phyloP scores from a whole-genome alignment of 2,329 filamentous ascomycete species.

The Aspergillus spinulosporus region DNA sequence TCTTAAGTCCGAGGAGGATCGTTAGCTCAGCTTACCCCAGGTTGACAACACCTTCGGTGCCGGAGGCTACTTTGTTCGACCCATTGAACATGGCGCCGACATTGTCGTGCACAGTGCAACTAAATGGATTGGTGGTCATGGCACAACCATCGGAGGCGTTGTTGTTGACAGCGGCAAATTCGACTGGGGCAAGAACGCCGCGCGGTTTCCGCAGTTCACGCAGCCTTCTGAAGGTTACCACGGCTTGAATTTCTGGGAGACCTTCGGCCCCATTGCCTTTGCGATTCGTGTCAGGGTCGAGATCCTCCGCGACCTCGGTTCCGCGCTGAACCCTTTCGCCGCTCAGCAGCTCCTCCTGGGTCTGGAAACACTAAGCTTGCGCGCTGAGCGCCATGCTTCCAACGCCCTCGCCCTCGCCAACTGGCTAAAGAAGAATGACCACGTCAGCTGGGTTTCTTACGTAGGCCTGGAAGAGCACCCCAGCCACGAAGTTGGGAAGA shows the following conservation, averaged over 20 bases:
- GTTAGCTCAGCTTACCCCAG: constrained; percentile 39
- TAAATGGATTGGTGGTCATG: constrained; percentile 96
- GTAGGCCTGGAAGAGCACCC: constrained; percentile 81
- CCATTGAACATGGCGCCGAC: constrained; percentile 87
- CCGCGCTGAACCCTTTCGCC: constrained; percentile 81
- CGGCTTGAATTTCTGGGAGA: constrained; percentile 91
- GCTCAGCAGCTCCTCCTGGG: constrained; percentile 91
- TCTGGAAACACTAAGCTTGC: constrained; percentile 82
- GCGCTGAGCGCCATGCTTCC: constrained; percentile 80
- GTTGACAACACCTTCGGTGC: constrained; percentile 96
- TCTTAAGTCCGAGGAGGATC: not conserved
- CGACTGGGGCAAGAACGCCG: constrained; percentile 82
- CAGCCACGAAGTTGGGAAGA: constrained; percentile 77
- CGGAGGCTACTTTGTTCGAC: constrained; percentile 81
- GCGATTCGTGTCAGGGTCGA: constrained; percentile 86
- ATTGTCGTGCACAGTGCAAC: constrained; percentile 94
- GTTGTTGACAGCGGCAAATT: constrained; percentile 89
- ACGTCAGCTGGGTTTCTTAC: constrained; percentile 93
- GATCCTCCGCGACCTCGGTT: constrained; percentile 82
- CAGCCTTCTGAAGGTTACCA: constrained; percentile 86
- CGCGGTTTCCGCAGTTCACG: constrained; percentile 88
- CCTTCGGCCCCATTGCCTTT: constrained; percentile 81
- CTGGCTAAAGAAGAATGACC: constrained; percentile 78
- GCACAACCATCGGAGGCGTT: constrained; percentile 84
- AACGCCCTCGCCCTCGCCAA: constrained; percentile 78